phyloP scores from a whole-genome alignment of 177 flowering plant species.

The Vitis hybrid region DNA sequence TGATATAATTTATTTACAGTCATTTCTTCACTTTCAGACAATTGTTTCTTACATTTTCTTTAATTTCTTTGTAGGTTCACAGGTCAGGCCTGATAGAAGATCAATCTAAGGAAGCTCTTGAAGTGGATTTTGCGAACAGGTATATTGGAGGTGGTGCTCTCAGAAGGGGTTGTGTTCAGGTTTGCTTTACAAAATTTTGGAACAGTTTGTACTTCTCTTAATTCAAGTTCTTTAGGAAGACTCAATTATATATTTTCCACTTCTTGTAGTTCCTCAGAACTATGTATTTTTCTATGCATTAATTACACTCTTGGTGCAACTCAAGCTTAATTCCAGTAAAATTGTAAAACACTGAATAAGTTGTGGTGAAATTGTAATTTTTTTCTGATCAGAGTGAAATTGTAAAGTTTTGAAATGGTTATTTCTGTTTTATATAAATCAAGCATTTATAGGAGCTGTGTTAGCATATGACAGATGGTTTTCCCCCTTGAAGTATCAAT shows the following conservation, averaged over 20 bases:
- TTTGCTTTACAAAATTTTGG: slow-evolving; percentile 13
- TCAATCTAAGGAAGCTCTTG: slow-evolving; percentile 60
- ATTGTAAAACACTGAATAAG: too few relatives aligned
- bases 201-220: not conserved
- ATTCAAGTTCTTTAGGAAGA: not conserved
- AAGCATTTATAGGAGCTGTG: too few relatives aligned
- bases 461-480: too few relatives aligned
- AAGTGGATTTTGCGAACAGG: slow-evolving; percentile 95
- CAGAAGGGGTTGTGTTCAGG: slow-evolving; percentile 84
- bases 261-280: not conserved
- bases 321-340: too few relatives aligned
- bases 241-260: not conserved
- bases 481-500: too few relatives aligned
- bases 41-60: not conserved
- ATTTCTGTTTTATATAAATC: too few relatives aligned
- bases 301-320: too few relatives aligned
- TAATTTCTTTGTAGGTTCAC: slow-evolving; percentile 41
- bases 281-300: not conserved
- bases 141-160: slow-evolving; percentile 96
- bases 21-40: not conserved
- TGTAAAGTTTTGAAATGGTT: too few relatives aligned
- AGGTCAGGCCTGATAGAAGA: slow-evolving; percentile 76
- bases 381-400: too few relatives aligned
- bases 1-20: not conserved
- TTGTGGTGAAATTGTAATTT: too few relatives aligned